phyloP scores from a whole-genome alignment of 1,139 yeast genomes.

The Debaryomycetaceae sp. region DNA sequence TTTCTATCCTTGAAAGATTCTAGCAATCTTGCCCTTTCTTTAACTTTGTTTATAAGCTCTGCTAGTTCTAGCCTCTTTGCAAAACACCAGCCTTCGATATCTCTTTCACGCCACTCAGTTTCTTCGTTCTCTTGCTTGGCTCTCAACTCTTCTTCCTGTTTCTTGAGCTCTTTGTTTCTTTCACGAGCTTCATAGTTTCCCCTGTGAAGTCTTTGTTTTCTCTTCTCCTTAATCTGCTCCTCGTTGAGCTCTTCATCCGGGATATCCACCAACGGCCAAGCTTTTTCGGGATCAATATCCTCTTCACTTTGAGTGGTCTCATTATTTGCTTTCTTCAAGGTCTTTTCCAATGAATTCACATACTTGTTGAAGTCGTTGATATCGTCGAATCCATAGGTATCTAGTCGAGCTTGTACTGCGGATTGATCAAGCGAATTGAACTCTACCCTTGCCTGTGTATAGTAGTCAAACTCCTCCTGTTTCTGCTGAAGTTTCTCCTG shows the following conservation, averaged over 20 bases:
- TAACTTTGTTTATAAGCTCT: conserved; percentile 52
- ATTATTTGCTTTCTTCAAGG: conserved; percentile 65
- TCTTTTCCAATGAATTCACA: conserved; percentile 59
- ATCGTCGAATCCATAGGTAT: conserved; percentile 76
- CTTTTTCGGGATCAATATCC: conserved; percentile 46
- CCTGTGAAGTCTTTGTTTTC: conserved; percentile 76
- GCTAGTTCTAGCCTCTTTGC: conserved; percentile 64
- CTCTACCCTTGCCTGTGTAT: conserved; percentile 52
- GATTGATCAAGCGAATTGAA: conserved; percentile 46
- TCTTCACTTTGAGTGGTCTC: conserved; percentile 54
- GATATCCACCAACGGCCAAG: conserved; percentile 75
- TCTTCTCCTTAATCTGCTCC: conserved; percentile 81
- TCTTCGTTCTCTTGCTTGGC: conserved; percentile 59
- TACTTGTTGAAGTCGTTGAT: conserved; percentile 70
- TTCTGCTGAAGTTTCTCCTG: conserved; percentile 76
- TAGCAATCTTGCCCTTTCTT: conserved; percentile 66
- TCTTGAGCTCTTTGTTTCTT: conserved; percentile 76
- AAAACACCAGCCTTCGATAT: conserved; percentile 76
- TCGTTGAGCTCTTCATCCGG: conserved; percentile 82
- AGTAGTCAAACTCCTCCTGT: conserved; percentile 77
- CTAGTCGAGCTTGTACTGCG: conserved; percentile 44
- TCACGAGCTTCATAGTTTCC: conserved; percentile 88
- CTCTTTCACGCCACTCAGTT: conserved; percentile 70
- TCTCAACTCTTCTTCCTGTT: conserved; percentile 48
- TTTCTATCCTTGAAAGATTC: conserved; percentile 85